Conservation (phyloP, 2,329 filamentous ascomycete species). For the Colletotrichum brevisporum region DNA sequence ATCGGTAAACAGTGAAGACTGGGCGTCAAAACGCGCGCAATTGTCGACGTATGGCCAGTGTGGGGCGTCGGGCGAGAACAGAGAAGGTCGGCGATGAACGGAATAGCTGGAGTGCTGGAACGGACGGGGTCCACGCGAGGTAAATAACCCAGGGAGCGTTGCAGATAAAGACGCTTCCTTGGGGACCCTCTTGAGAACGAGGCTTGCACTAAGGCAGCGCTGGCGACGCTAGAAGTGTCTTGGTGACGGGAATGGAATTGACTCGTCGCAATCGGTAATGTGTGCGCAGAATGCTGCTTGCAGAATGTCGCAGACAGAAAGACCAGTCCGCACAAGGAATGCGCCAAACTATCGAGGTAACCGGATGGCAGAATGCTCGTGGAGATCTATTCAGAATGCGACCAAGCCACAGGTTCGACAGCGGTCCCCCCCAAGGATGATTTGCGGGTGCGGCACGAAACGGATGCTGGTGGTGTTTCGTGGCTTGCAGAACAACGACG, state of each 20-base stretch:
- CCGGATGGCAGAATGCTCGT: constrained; percentile 20
- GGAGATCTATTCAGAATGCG: constrained; percentile 40
- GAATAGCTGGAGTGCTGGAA: constrained; percentile 6
- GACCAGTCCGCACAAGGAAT: constrained; percentile 22
- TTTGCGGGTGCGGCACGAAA: constrained; percentile 7
- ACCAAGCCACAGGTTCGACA: constrained; percentile 35
- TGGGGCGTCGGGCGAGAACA: constrained; percentile 3
- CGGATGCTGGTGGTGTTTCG: constrained; percentile 2
- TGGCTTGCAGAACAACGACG: constrained; percentile 18
- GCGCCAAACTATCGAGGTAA: constrained; percentile 24
- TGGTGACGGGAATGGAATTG: constrained; percentile 42
- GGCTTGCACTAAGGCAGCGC: constrained; percentile 37
- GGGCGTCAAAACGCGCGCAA: too few species aligned
- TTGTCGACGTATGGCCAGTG: neutral
- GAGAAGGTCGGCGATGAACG: neutral
- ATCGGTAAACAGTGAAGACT: too few species aligned
- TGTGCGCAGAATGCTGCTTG: constrained; percentile 31
- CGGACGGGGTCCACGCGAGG: constrained; percentile 29
- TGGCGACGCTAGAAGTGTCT: constrained; percentile 39
- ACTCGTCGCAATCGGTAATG: constrained; percentile 40
- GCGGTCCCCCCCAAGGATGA: constrained; percentile 8
- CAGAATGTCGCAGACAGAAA: constrained; percentile 34
- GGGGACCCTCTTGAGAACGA: constrained; percentile 17
- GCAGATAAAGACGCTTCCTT: constrained; percentile 11
- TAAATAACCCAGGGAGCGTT: constrained; percentile 38